Evolutionary conservation across 371 early-diverging fungal genomes (phyloP), one percentile per base, ranked within the genome.

Genomic region (Blakeslea trispora): DNA sequence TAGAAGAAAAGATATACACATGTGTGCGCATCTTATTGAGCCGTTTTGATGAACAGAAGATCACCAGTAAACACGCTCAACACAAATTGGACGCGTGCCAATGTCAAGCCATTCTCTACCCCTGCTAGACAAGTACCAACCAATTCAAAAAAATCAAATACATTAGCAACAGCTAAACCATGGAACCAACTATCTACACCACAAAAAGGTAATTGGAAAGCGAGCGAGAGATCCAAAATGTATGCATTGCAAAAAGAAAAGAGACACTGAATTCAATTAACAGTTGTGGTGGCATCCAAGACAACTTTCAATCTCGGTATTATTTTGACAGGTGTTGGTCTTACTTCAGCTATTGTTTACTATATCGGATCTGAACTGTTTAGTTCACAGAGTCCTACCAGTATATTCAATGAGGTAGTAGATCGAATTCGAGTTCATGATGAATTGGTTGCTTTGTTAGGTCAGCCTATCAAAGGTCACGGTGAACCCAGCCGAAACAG

Each of bases 401-500:
- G 56, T 21, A 68, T 79, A n/a, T 79, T 75, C 40, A 66, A 64
- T n/a, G 64, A 73, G 49, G 70, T 74, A 17, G 69, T 79, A 9
- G 75, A 79, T 49, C 69, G 68, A 35, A 59, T 68, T 42, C 59
- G 65, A 22, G 55, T 31, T 14, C 59, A 75, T 61, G 67, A 68
- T 22, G 64, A 69, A 51, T 53, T 67, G 15, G 50, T 53, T 1
- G 9, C 41, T 19, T 23, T 67, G 19, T 17, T 67, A 5, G 67
- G 67, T 6, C 59, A 62, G 15, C 79, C 81, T 23, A 72, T 81
- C 23, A 74, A 68, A 50, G 75, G 71, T 8, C 68, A 76, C 44
- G 81, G 81, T 2, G 77, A 77, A 37, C 70, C 80, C 5, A 74
- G 77, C 14, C 50, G 71, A 50, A 76, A 68, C 48, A 68, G 62